These are phyloP conservation scores for Collybia nuda DNA, from an alignment of 768 basidiomycete species.

Conservation along the genomic window DNA sequence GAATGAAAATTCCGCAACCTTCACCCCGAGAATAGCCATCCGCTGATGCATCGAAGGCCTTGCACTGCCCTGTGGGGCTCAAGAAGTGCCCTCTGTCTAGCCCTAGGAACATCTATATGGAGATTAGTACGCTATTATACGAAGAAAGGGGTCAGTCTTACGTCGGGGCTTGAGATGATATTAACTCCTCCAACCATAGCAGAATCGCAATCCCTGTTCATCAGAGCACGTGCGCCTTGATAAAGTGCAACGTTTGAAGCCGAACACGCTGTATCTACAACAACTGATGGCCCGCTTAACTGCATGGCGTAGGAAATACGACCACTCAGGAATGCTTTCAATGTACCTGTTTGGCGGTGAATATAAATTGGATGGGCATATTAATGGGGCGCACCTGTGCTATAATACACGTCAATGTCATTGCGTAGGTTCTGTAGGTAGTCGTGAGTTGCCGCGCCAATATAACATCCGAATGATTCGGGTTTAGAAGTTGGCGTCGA, in stretches of 20 bases:
- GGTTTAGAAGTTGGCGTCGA: conserved; percentile 50
- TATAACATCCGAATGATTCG: conserved; percentile 60
- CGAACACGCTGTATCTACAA: conserved; percentile 76
- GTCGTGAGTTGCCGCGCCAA: conserved; percentile 71
- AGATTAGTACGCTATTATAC: not conserved
- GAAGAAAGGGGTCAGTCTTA: conserved; percentile 29
- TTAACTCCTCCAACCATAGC: conserved; percentile 79
- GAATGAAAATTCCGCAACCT: conserved; percentile 68
- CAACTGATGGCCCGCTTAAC: conserved; percentile 68
- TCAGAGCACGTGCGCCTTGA: conserved; percentile 65
- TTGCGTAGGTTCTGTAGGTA: conserved; percentile 64
- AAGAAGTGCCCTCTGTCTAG: conserved; percentile 71
- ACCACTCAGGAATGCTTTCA: conserved; percentile 68
- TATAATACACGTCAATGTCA: conserved; percentile 69
- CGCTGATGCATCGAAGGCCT: conserved; percentile 67
- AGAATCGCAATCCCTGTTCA: conserved; percentile 62
- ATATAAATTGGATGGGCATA: not conserved
- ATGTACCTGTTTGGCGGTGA: conserved; percentile 45
- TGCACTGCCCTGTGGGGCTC: conserved; percentile 65
- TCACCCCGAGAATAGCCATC: conserved; percentile 75
- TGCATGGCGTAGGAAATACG: conserved; percentile 70
- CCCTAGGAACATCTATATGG: conserved; percentile 61
- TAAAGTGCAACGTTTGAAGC: conserved; percentile 68
- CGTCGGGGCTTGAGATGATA: conserved; percentile 68
- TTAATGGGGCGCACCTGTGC: conserved; percentile 48